These are phyloP conservation scores for Phaeoacremonium minimum DNA, from an alignment of 2,329 filamentous ascomycete species.

Conservation along the genomic window DNA sequence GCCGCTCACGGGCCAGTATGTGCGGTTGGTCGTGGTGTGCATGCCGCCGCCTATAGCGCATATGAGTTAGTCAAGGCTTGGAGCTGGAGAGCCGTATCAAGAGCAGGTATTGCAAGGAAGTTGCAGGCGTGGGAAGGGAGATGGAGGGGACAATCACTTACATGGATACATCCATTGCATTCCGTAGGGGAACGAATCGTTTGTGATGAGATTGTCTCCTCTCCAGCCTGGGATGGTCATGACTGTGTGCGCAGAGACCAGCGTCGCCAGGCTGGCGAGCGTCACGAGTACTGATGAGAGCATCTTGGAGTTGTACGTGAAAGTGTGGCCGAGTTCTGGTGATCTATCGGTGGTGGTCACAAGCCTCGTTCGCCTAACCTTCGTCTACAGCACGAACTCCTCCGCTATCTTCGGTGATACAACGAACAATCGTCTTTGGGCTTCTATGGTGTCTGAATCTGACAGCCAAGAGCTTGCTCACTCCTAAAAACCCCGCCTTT, in stretches of 20 bases:
- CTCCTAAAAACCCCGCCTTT: too few relatives aligned
- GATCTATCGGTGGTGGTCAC: neutral
- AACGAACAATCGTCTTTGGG: neutral
- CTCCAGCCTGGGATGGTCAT: slow-evolving; percentile 84
- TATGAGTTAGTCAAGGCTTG: too few relatives aligned
- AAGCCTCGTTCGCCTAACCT: neutral
- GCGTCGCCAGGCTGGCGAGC: slow-evolving; percentile 35
- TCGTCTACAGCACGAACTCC: too few relatives aligned
- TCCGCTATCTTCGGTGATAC: neutral
- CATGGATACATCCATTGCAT: slow-evolving; percentile 97
- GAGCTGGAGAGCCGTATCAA: neutral
- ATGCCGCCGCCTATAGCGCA: slow-evolving; percentile 91
- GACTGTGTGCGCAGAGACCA: slow-evolving; percentile 69
- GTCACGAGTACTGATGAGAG: slow-evolving; percentile 37
- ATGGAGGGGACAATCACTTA: slow-evolving; percentile 40
- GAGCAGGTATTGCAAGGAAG: neutral
- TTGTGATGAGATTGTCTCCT: slow-evolving; percentile 80
- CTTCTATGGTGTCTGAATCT: too few relatives aligned
- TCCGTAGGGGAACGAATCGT: slow-evolving; percentile 76
- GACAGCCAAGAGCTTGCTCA: too few relatives aligned
- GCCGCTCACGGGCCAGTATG: slow-evolving; percentile 83
- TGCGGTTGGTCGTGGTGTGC: slow-evolving; percentile 72
- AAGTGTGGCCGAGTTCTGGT: slow-evolving; percentile 4
- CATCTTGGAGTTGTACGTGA: slow-evolving; percentile 30
- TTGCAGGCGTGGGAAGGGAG: neutral